Percentiles rank a stretch among this genome's conserved stretches.
These are phyloP conservation scores for Penicillium sclerotiorum DNA, from an alignment of 2,329 filamentous ascomycete species.

Conservation along the genomic window DNA sequence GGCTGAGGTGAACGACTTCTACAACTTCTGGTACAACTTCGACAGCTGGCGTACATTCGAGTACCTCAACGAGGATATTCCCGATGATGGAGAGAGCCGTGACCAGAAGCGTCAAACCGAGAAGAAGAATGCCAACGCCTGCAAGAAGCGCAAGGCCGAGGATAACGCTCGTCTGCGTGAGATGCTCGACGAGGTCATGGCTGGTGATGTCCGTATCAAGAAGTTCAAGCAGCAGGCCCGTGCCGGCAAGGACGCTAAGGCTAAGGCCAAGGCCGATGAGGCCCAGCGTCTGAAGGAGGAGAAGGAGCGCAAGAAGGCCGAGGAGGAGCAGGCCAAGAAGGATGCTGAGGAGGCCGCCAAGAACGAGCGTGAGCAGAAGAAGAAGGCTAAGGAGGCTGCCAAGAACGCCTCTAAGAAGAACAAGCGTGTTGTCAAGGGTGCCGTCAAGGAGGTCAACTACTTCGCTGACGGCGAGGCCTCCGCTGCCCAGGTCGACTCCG, in stretches of 20 bases:
- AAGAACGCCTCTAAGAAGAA: slow-evolving; percentile 99
- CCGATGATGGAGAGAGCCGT: slow-evolving; percentile 97
- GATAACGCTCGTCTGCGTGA: slow-evolving; percentile 89
- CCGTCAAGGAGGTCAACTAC: slow-evolving; percentile 98
- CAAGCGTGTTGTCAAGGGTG: slow-evolving; percentile 92
- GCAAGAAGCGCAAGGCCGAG: slow-evolving; percentile 99
- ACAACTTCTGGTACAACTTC: slow-evolving; percentile 99
- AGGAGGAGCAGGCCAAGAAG: slow-evolving; percentile 75
- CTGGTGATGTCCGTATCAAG: slow-evolving; percentile 93
- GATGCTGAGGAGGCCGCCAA: slow-evolving; percentile 88
- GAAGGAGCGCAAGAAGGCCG: slow-evolving; percentile 78
- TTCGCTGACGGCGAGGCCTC: slow-evolving; percentile 74
- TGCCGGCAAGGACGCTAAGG: slow-evolving; percentile 95
- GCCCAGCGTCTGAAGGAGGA: slow-evolving; percentile 87
- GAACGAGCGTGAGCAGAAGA: slow-evolving; percentile 75
- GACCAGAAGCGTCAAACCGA: slow-evolving; percentile 98
- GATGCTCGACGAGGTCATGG: slow-evolving; percentile 82
- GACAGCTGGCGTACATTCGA: slow-evolving; percentile 98
- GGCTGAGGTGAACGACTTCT: slow-evolving; percentile 91
- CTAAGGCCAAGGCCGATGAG: slow-evolving; percentile 84
- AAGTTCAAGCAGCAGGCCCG: slow-evolving; percentile 89
- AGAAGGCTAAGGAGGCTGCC: slow-evolving; percentile 98
- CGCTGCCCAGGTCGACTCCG: slow-evolving; percentile 76
- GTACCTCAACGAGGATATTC: slow-evolving; percentile 98
- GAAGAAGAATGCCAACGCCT: slow-evolving; percentile 95